Percentiles rank a stretch among this genome's conserved stretches.
Evolutionary conservation across 306 rosid species (phyloP).

Genomic region (Fagus sylvatica): DNA sequence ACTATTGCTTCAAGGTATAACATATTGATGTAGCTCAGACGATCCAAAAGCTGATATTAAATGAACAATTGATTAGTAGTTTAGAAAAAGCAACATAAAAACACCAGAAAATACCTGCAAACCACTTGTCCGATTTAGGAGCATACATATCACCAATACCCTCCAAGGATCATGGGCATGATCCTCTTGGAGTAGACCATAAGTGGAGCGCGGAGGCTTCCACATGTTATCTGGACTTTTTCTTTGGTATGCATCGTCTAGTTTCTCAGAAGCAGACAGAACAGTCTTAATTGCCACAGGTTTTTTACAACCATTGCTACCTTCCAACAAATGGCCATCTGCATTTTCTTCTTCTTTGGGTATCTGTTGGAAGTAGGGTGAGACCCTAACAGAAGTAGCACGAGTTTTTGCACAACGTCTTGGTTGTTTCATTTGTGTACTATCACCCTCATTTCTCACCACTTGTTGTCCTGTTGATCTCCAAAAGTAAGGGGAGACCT

Average conservation of each 20-base stretch:
- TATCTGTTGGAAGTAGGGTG: slow-evolving; percentile 33
- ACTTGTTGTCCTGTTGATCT: slow-evolving; percentile 15
- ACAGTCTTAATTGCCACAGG: not conserved
- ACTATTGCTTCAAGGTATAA: not conserved
- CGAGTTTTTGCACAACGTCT: slow-evolving; percentile 9
- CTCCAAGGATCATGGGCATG: slow-evolving; percentile 77
- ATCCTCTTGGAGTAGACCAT: slow-evolving; percentile 61
- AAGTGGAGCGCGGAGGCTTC: slow-evolving; percentile 64
- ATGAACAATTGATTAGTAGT: not conserved
- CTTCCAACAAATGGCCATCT: not conserved
- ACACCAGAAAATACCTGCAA: slow-evolving; percentile 40
- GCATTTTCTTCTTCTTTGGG: slow-evolving; percentile 4
- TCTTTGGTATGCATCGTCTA: slow-evolving; percentile 54
- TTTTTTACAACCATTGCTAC: not conserved
- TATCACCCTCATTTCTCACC: not conserved
- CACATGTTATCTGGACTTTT: slow-evolving; percentile 51
- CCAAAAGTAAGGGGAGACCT: slow-evolving; percentile 27
- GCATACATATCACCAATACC: slow-evolving; percentile 70
- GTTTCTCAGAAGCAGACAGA: slow-evolving; percentile 40
- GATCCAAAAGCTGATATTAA: not conserved
- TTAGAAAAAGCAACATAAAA: not conserved
- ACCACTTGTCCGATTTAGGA: slow-evolving; percentile 61
- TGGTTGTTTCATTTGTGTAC: not conserved
- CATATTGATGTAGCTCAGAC: not conserved
- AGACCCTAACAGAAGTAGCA: slow-evolving; percentile 20